These are phyloP conservation scores for Ceratocystis cacaofunesta DNA, from an alignment of 2,329 filamentous ascomycete genomes.

Conservation along the genomic window DNA sequence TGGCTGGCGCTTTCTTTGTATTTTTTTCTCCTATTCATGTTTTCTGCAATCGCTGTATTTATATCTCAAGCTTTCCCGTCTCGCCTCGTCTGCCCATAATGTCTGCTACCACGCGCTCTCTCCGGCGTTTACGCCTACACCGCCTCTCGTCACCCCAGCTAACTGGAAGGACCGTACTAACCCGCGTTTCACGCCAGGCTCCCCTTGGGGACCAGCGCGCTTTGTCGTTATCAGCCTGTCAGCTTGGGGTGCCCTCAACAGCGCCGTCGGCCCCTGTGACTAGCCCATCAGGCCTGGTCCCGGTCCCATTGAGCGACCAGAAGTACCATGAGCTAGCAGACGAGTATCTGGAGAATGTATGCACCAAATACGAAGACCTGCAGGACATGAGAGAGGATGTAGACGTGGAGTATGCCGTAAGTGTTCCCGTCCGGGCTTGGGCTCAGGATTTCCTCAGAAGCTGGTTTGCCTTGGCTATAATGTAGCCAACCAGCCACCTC, in stretches of 20 bases:
- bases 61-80: neutral
- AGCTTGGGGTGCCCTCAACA: neutral
- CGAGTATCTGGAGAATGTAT: slow-evolving; percentile 48
- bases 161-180: neutral
- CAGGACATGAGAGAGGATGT: slow-evolving; percentile 61
- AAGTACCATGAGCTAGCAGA: slow-evolving; percentile 71
- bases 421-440: slow-evolving; percentile 23
- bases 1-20: neutral
- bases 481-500: neutral
- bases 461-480: neutral
- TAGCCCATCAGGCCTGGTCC: neutral
- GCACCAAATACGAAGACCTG: slow-evolving; percentile 51
- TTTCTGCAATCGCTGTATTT: neutral
- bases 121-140: neutral
- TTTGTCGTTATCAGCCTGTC: neutral
- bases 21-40: neutral
- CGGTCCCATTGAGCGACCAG: slow-evolving; percentile 27
- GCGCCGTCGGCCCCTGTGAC: slow-evolving; percentile 2
- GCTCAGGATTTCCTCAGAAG: no score
- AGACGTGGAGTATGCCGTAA: slow-evolving; percentile 79
- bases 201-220: neutral
- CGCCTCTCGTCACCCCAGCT: neutral
- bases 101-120: neutral
- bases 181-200: neutral
- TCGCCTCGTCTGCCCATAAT: neutral